Base-by-base conservation (phyloP, 78 protist species). In the Dictyostelium intermedium region DNA sequence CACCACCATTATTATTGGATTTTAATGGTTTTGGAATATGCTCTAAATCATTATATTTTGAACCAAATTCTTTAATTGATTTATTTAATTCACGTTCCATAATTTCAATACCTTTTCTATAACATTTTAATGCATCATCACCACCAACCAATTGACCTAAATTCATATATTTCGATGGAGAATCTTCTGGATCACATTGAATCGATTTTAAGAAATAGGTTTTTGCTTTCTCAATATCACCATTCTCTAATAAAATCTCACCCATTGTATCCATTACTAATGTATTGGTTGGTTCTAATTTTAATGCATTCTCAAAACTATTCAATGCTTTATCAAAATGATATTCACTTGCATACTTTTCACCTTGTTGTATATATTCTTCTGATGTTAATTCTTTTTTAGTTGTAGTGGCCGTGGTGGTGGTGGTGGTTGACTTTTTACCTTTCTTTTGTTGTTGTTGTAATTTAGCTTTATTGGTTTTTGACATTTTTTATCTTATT, bases 121-220 rank as follows among this genome's bases (percentile, higher is more conserved):
- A 89, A 13, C 47, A 61, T 23, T 50, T 41, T 2, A 89, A 43
- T 7, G 87, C 94, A 30, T 89, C 94, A 39, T 78, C 82, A 34
- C 94, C 94, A 89, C 94, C 94, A 10, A 43, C 37, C 10, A 89
- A 43, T 39, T 89, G 94, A 20, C 94, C 94, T 7, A 78, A 27
- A 81, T 89, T 89, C 94, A 89, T 89, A 35, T 89, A 89, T 80
- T 78, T 80, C 0, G 83, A 20, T 8, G 85, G 47, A 18, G 37
- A 79, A 16, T 89, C 94, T 9, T 89, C 74, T 23, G 94, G 82
- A 35, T 89, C 82, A 13, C 56, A 20, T 50, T 89, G 74, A 47
- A 89, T 89, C 7, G 87, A 80, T 32, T 78, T 69, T 1, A 70
- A 5, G 35, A 89, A 78, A 47, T 89, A 80, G 43, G 35, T 47